These are phyloP conservation scores for Hyphopichia homilentoma DNA, from an alignment of 805 yeast species.

Conservation along the genomic window DNA sequence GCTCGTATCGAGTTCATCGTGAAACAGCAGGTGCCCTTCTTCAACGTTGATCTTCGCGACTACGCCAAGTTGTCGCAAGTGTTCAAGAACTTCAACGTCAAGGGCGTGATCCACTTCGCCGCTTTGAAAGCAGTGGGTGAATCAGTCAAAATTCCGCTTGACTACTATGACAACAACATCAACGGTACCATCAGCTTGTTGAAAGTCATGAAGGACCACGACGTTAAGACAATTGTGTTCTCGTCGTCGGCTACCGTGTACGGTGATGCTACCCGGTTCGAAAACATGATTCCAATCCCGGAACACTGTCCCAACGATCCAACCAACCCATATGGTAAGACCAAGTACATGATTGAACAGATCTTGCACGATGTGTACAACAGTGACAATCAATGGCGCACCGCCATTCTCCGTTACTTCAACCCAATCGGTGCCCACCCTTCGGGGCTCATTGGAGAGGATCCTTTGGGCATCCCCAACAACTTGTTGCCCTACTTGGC, in stretches of 20 bases:
- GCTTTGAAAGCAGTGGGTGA: constrained; percentile 84
- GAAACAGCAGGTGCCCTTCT: constrained; percentile 48
- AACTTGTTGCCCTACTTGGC: constrained; percentile 73
- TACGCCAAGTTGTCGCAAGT: constrained; percentile 43
- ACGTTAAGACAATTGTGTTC: constrained; percentile 58
- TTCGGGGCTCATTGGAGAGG: constrained; percentile 76
- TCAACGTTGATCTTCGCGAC: constrained; percentile 54
- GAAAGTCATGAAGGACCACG: constrained; percentile 44
- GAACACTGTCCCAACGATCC: constrained; percentile 74
- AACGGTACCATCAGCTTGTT: constrained; percentile 60
- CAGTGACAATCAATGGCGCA: constrained; percentile 43
- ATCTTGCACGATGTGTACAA: constrained; percentile 52
- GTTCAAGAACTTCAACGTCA: constrained; percentile 46
- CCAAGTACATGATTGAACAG: constrained; percentile 64
- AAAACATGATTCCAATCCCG: constrained; percentile 73
- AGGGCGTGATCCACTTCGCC: constrained; percentile 73
- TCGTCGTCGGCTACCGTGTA: constrained; percentile 81
- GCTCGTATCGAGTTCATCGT: constrained; percentile 57
- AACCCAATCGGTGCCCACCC: constrained; percentile 88
- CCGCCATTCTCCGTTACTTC: constrained; percentile 71
- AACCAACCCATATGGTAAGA: constrained; percentile 73
- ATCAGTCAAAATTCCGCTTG: constrained; percentile 62
- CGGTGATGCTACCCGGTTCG: constrained; percentile 74
- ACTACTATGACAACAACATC: constrained; percentile 66
- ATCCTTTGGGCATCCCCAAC: constrained; percentile 74